phyloP scores from a whole-genome alignment of 2,329 filamentous ascomycete genomes.

The Botrytis hyacinthi region DNA sequence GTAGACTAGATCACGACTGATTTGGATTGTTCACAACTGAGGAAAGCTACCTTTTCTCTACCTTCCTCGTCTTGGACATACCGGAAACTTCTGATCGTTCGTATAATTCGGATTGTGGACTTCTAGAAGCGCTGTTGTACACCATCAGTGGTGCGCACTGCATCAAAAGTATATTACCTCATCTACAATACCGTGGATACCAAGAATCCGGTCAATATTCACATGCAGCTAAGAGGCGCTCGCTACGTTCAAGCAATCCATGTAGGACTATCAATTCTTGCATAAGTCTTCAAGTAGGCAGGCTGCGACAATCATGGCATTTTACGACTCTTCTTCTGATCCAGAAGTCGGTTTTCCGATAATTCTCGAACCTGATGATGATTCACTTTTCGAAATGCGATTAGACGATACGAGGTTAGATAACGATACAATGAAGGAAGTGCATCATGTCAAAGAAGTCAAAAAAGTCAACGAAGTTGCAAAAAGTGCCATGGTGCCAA shows the following conservation, averaged over 20 bases:
- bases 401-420: conserved; percentile 22
- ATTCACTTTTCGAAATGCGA: conserved; percentile 16
- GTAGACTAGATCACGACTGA: background rate
- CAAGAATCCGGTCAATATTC: conserved; percentile 16
- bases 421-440: conserved; percentile 33
- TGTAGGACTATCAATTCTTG: conserved; percentile 20
- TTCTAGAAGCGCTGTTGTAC: conserved; percentile 2
- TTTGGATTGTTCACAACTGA: background rate
- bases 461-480: background rate
- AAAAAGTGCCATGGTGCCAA: conserved; percentile 39
- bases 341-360: conserved; percentile 27
- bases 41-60: background rate
- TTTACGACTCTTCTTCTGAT: conserved; percentile 28
- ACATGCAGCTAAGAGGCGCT: conserved; percentile 16
- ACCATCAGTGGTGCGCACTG: conserved; percentile 11
- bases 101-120: background rate
- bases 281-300: conserved; percentile 19
- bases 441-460: conserved; percentile 23
- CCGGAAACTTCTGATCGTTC: background rate
- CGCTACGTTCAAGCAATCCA: conserved; percentile 9
- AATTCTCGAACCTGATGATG: conserved; percentile 27
- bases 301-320: conserved; percentile 23
- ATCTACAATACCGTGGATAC: conserved; percentile 6
- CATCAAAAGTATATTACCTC: conserved; percentile 15
- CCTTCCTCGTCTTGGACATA: background rate